These are phyloP conservation scores for Potentilla sterilis DNA, from an alignment of 306 rosid genomes.

Conservation along the genomic window DNA sequence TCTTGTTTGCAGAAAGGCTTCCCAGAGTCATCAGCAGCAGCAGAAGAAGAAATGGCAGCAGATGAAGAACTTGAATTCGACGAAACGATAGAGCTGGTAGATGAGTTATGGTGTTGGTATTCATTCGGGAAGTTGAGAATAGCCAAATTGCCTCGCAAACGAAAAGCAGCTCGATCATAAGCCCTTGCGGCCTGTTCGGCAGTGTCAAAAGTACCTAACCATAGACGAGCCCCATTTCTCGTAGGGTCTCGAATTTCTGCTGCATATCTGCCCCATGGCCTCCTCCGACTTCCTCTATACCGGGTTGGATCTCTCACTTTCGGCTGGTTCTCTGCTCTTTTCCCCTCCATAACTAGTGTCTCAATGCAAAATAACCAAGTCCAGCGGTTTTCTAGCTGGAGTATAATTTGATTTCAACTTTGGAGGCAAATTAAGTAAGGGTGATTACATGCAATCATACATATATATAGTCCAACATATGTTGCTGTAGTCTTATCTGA, in stretches of 20 bases:
- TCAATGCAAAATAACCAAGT: not conserved
- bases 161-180: slow-evolving; percentile 80
- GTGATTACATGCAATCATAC: not conserved
- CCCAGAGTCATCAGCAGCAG: not conserved
- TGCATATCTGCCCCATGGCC: slow-evolving; percentile 94
- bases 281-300: slow-evolving; percentile 72
- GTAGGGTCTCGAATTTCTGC: slow-evolving; percentile 94
- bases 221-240: slow-evolving; percentile 71
- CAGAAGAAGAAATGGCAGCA: slow-evolving; percentile 21
- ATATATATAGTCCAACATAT: not conserved
- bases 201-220: slow-evolving; percentile 88
- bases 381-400: not conserved
- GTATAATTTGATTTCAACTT: not conserved
- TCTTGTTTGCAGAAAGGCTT: not conserved
- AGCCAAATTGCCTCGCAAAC: slow-evolving; percentile 74
- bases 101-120: slow-evolving; percentile 29
- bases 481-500: not conserved
- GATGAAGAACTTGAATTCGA: slow-evolving; percentile 18
- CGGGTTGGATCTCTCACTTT: slow-evolving; percentile 27
- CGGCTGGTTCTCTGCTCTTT: not conserved
- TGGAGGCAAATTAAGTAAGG: slow-evolving; percentile 12
- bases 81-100: not conserved
- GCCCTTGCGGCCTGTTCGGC: slow-evolving; percentile 88
- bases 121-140: slow-evolving; percentile 90
- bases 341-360: slow-evolving; percentile 42